Base-by-base conservation (phyloP, 441 rosid genomes). In the Erodium texanum region DNA sequence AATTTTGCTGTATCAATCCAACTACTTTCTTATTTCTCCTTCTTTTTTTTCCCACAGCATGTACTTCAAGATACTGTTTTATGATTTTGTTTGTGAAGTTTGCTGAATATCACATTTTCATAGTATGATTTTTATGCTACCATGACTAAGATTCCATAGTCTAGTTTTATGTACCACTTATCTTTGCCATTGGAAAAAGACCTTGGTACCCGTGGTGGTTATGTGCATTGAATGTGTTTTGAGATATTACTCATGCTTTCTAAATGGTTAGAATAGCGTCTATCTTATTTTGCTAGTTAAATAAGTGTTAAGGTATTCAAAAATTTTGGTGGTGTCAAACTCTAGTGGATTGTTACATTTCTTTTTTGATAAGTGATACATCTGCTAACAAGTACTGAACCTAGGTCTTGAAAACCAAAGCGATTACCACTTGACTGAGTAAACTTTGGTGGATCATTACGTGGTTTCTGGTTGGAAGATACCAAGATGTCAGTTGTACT, bases 51-150 rank as follows among this genome's bases (percentile, higher is more conserved):
- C n/a, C n/a, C n/a, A n/a, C n/a, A n/a, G n/a, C 27, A 22, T 58
- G 20, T 56, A 56, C 62, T 56, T 56, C 10, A 56, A 56, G 62
- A 19, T n/a, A n/a, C n/a, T 56, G 24, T 56, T 56, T 56, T 18
- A 56, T 20, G 14, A 18, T 14, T 56, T 20, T 10, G 20, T 5
- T 56, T 56, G 62, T 56, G 18, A 56, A 56, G 7, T 56, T 56
- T 11, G 24, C 24, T 58, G 62, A 58, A 20, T 20, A 24, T 58
- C 27, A 20, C 11, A 20, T 22, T 27, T 58, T 58, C 12, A 58
- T 58, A 58, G 12, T 58, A 58, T 22, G 27, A 20, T 58, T 58
- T 58, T 20, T 22, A 58, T 22, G 62, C 24, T 22, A 24, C 3
- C 24, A 10, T 34, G 62, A 3, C 23, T 8, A 23, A 58, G 62